Conservation (phyloP, 768 basidiomycete species). For the Ramaria sp. region DNA sequence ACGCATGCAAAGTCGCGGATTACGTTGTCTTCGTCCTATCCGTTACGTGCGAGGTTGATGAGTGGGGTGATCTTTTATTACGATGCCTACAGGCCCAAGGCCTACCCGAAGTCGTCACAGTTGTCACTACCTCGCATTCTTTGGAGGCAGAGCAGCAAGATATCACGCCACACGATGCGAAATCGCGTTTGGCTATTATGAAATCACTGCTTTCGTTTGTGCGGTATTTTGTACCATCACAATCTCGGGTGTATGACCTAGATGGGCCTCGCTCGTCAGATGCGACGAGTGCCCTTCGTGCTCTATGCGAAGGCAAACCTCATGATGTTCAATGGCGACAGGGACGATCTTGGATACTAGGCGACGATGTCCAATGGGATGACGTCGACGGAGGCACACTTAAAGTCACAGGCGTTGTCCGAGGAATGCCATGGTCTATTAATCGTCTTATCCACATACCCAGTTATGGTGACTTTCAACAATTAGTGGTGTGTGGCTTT, state of each 20-base stretch:
- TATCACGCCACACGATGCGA: constrained; percentile 24
- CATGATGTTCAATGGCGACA: constrained; percentile 74
- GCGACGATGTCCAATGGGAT: constrained; percentile 46
- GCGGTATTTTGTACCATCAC: constrained; percentile 85
- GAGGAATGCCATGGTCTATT: constrained; percentile 70
- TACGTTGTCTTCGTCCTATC: constrained; percentile 84
- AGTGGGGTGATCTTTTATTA: constrained; percentile 79
- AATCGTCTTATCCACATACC: constrained; percentile 84
- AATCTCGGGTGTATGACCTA: constrained; percentile 68
- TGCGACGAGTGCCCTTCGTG: constrained; percentile 57
- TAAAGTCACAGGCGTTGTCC: constrained; percentile 71
- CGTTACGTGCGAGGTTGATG: constrained; percentile 67
- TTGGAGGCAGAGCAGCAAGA: constrained; percentile 11
- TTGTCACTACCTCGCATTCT: constrained; percentile 45
- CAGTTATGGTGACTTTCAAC: constrained; percentile 78
- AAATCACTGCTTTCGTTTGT: constrained; percentile 92
- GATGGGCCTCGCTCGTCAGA: constrained; percentile 41
- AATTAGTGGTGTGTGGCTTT: constrained; percentile 49
- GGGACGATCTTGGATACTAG: constrained; percentile 65
- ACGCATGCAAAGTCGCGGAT: constrained; percentile 81
- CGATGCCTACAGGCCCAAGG: constrained; percentile 87
- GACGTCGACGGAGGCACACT: constrained; percentile 41
- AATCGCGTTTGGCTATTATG: constrained; percentile 54
- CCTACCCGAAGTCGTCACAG: constrained; percentile 71
- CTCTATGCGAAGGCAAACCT: constrained; percentile 79